Conservation (phyloP, 257 asterid genomes). For the Paulownia fortunei region DNA sequence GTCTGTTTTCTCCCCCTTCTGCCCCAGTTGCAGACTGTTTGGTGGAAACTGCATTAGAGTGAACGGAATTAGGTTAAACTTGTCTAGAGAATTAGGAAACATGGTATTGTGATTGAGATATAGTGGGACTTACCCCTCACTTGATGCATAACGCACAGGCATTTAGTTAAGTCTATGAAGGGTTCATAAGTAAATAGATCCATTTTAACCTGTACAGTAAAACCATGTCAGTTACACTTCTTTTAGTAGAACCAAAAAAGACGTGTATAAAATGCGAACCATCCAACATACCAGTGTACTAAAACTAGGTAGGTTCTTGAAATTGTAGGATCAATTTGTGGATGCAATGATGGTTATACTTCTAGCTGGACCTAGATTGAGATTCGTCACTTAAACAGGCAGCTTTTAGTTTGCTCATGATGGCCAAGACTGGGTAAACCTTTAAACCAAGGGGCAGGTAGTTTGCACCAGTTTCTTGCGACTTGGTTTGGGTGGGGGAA, state of each 20-base stretch:
- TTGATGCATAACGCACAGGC: background rate
- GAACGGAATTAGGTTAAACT: background rate
- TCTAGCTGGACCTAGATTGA: background rate
- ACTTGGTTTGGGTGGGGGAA: too few species aligned
- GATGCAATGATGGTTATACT: background rate
- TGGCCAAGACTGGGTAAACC: background rate
- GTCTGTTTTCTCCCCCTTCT: background rate
- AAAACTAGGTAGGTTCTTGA: background rate
- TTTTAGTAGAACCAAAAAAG: background rate
- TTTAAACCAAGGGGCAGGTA: background rate
- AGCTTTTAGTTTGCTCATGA: background rate
- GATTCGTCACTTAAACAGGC: background rate
- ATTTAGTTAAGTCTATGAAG: background rate
- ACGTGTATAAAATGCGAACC: too few species aligned
- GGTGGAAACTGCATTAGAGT: background rate
- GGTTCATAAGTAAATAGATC: background rate
- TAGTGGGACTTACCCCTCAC: background rate
- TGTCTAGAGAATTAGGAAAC: background rate
- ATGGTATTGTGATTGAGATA: background rate
- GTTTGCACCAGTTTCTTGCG: background rate
- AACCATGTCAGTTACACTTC: background rate
- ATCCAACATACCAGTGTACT: background rate
- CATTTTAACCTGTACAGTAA: background rate
- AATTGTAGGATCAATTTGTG: background rate
- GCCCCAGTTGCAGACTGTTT: background rate